These are phyloP conservation scores for Podila clonocystis DNA, from an alignment of 192 early-diverging fungal species.

Conservation along the genomic window DNA sequence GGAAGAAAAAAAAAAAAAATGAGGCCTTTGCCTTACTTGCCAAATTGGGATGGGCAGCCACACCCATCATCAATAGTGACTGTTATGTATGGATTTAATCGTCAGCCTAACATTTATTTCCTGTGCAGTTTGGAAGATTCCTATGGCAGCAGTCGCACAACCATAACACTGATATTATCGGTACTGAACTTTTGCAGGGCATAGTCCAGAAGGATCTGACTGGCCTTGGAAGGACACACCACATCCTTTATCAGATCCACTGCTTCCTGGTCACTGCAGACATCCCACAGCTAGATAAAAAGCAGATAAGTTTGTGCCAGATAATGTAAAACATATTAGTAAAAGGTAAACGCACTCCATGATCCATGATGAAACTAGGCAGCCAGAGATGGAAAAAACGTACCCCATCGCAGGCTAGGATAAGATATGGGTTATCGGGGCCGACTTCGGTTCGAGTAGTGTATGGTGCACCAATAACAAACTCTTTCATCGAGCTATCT, in stretches of 20 bases:
- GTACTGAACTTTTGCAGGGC: conserved; percentile 93
- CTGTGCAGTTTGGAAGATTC: no score
- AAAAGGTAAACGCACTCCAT: no score
- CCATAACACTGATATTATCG: conserved; percentile 95
- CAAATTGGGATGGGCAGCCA: no score
- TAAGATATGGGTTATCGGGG: conserved; percentile 81
- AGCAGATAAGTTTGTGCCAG: neutral
- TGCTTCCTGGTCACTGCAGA: conserved; percentile 92
- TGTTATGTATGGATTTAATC: no score
- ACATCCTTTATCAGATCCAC: conserved; percentile 86
- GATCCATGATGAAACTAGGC: no score
- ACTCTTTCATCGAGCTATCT: conserved; percentile 96
- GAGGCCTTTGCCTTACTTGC: neutral
- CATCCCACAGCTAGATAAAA: conserved; percentile 85
- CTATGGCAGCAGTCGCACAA: conserved; percentile 46
- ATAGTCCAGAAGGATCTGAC: conserved; percentile 81
- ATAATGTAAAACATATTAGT: neutral
- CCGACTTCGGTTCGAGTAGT: conserved; percentile 90
- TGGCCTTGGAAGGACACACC: conserved; percentile 79
- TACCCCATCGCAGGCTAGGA: conserved; percentile 98
- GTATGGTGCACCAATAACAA: conserved; percentile 94
- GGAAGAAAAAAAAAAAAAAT: neutral
- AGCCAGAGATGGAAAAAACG: conserved; percentile 11
- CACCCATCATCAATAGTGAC: no score
- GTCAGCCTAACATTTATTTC: no score